Conservation (phyloP, 2,329 filamentous ascomycete species). For the Fusarium tupiense region DNA sequence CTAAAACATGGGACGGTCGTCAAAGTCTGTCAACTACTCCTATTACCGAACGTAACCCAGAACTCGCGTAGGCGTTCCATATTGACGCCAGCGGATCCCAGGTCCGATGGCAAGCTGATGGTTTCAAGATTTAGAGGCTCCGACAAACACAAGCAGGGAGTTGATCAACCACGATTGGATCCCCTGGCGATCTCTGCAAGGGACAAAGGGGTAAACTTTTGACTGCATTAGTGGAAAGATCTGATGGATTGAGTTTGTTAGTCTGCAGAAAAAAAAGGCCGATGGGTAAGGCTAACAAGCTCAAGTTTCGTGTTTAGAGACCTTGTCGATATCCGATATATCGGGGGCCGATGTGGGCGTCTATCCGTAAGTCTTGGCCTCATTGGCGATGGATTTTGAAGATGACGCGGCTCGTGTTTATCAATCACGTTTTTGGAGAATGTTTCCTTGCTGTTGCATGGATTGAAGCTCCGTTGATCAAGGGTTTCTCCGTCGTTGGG, state of each 20-base stretch:
- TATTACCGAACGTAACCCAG: slow-evolving; percentile 10
- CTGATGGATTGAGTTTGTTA: slow-evolving; percentile 7
- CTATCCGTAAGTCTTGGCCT: neutral
- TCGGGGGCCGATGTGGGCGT: slow-evolving; percentile 1
- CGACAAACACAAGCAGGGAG: slow-evolving; percentile 24
- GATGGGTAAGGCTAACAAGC: slow-evolving; percentile 16
- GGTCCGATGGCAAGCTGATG: slow-evolving; percentile 28
- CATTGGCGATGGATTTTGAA: slow-evolving; percentile 11
- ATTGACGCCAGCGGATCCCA: slow-evolving; percentile 29
- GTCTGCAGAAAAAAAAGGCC: slow-evolving; percentile 16
- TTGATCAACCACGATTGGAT: slow-evolving; percentile 9
- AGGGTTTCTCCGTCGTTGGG: slow-evolving; percentile 30
- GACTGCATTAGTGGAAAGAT: slow-evolving; percentile 41
- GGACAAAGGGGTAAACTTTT: slow-evolving; percentile 13
- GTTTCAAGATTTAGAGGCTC: slow-evolving; percentile 37
- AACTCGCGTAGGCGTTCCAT: slow-evolving; percentile 22
- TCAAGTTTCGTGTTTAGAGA: slow-evolving; percentile 36
- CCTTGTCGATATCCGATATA: slow-evolving; percentile 3
- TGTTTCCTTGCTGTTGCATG: slow-evolving; percentile 34
- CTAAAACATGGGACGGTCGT: slow-evolving; percentile 13
- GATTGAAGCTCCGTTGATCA: neutral
- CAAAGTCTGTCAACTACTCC: slow-evolving; percentile 9
- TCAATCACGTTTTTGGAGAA: slow-evolving; percentile 21
- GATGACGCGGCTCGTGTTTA: slow-evolving; percentile 41
- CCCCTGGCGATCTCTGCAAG: slow-evolving; percentile 36